phyloP scores from a whole-genome alignment of 2,329 filamentous ascomycete genomes.

The Gliomastix tumulicola region DNA sequence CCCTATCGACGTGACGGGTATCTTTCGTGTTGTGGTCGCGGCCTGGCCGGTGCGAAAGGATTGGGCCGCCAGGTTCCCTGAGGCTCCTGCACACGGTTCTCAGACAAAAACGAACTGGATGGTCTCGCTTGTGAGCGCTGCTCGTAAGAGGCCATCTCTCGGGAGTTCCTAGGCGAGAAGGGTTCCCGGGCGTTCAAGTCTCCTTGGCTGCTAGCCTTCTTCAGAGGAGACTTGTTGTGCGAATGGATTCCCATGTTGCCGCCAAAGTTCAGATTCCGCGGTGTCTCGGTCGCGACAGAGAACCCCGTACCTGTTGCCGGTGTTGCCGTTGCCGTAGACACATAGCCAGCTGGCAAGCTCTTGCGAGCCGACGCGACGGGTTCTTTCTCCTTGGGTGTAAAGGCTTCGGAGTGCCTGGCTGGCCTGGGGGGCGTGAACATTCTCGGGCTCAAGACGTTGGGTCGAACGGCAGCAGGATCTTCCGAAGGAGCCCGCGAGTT shows the following conservation, averaged over 20 bases:
- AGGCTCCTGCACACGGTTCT: too few relatives aligned
- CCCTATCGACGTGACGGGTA: conserved; percentile 30
- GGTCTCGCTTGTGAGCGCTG: conserved; percentile 31
- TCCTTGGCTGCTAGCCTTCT: conserved; percentile 64
- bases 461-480: conserved; percentile 22
- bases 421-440: conserved; percentile 33
- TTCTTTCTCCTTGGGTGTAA: conserved; percentile 18
- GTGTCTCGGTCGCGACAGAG: conserved; percentile 9
- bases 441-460: conserved; percentile 29
- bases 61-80: too few relatives aligned
- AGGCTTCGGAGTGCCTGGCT: conserved; percentile 24
- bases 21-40: conserved; percentile 29
- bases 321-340: conserved; percentile 17
- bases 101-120: too few relatives aligned
- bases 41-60: conserved; percentile 29
- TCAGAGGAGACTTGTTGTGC: conserved; percentile 75
- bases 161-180: conserved; percentile 48
- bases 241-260: conserved; percentile 75
- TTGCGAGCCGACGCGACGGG: conserved; percentile 13
- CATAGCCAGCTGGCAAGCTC: conserved; percentile 24
- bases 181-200: conserved; percentile 38
- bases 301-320: conserved; percentile 2
- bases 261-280: conserved; percentile 36
- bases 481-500: conserved; percentile 76
- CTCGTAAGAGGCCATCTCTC: conserved; percentile 54